A percentile compares a stretch with the other conserved stretches of the same genome.
These are phyloP conservation scores for Candida hungchunana DNA, from an alignment of 805 yeast species.

Conservation along the genomic window DNA sequence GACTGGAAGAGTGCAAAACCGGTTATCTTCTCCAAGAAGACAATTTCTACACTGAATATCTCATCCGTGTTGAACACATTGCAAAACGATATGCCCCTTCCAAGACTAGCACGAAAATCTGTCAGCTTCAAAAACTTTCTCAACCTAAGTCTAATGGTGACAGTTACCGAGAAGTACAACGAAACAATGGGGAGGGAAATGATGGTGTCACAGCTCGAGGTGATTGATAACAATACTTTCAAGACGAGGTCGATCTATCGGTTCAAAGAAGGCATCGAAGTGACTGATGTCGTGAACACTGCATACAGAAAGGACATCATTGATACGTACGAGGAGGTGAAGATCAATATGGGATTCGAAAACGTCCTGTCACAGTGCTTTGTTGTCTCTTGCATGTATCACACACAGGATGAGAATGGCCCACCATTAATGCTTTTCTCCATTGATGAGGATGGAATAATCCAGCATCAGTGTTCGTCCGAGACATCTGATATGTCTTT, in stretches of 20 bases:
- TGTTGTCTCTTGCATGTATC: conserved; percentile 31
- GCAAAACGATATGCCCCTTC: conserved; percentile 7
- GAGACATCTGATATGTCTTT: conserved; percentile 18
- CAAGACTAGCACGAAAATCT: conserved; percentile 17
- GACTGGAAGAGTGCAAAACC: conserved; percentile 2
- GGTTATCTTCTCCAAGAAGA: background rate
- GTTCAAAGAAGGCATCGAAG: conserved; percentile 22
- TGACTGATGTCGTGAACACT: conserved; percentile 24
- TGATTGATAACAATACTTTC: conserved; percentile 26
- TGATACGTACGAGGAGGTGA: conserved; percentile 23
- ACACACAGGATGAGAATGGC: conserved; percentile 28
- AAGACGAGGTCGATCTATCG: conserved; percentile 14
- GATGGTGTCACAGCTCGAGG: conserved; percentile 20
- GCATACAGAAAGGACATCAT: conserved; percentile 18
- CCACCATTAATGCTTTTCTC: conserved; percentile 32
- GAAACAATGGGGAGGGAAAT: conserved; percentile 3
- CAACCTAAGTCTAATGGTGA: conserved; percentile 21
- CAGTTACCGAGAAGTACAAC: conserved; percentile 13
- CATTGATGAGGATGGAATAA: conserved; percentile 31
- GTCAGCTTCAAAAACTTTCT: conserved; percentile 22
- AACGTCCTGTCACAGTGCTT: conserved; percentile 33
- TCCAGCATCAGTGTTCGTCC: conserved; percentile 26
- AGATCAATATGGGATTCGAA: conserved; percentile 29
- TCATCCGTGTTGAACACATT: conserved; percentile 1
- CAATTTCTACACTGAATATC: conserved; percentile 1